phyloP scores from a whole-genome alignment of 2,329 filamentous ascomycete genomes.

The Aspergillus sp. region DNA sequence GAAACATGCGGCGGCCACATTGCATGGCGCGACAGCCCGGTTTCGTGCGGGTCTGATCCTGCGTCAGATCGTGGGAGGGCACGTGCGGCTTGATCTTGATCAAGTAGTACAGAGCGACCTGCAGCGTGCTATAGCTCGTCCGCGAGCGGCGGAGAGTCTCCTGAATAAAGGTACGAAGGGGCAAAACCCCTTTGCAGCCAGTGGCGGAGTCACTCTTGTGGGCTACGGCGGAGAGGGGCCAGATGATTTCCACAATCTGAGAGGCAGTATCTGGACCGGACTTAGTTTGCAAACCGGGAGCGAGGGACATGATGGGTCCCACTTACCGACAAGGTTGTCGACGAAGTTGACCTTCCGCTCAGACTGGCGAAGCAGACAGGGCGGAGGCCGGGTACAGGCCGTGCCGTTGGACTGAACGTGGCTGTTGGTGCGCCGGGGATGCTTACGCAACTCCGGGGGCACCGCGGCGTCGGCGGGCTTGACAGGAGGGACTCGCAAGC shows the following conservation, averaged over 20 bases:
- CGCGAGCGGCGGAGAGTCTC: slow-evolving; percentile 92
- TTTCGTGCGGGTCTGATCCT: slow-evolving; percentile 74
- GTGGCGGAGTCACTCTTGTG: slow-evolving; percentile 66
- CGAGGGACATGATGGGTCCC: slow-evolving; percentile 23
- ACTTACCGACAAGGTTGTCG: slow-evolving; percentile 96
- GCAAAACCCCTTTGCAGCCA: slow-evolving; percentile 74
- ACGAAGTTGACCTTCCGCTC: slow-evolving; percentile 95
- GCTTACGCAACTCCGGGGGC: slow-evolving; percentile 41
- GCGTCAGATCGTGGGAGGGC: slow-evolving; percentile 77
- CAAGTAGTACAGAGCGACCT: slow-evolving; percentile 94
- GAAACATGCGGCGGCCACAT: slow-evolving; percentile 95
- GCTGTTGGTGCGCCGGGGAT: slow-evolving; percentile 54
- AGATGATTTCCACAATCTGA: slow-evolving; percentile 95
- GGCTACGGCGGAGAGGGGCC: slow-evolving; percentile 82
- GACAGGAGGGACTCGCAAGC: slow-evolving; percentile 24
- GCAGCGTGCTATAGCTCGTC: slow-evolving; percentile 94
- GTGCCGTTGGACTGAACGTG: slow-evolving; percentile 42
- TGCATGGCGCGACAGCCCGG: slow-evolving; percentile 77
- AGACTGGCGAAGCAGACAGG: slow-evolving; percentile 76
- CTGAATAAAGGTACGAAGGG: slow-evolving; percentile 92
- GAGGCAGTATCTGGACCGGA: slow-evolving; percentile 76
- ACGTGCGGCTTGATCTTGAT: slow-evolving; percentile 91
- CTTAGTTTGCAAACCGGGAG: slow-evolving; percentile 19
- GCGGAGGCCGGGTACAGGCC: slow-evolving; percentile 60
- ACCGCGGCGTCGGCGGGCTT: slow-evolving; percentile 34